A percentile compares a stretch with the other conserved stretches of the same genome.
phyloP scores from a whole-genome alignment of 306 rosid species.

The Quercus wislizeni region DNA sequence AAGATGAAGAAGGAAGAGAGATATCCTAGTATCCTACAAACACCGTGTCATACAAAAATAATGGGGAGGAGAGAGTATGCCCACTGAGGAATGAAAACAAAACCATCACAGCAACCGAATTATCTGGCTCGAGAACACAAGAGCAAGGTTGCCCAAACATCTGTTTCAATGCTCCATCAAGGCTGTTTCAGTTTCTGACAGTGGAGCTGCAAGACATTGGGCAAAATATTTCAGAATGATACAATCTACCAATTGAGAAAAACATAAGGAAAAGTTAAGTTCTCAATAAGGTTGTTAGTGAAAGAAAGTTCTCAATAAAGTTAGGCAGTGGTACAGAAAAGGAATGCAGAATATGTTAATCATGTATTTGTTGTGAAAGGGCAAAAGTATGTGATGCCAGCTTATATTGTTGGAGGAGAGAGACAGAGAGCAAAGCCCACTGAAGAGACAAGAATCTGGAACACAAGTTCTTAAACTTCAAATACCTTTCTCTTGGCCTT shows the following conservation, averaged over 20 bases:
- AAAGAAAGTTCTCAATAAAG: background rate
- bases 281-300: background rate
- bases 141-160: slow-evolving; percentile 22
- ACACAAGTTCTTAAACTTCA: background rate
- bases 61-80: slow-evolving; percentile 29
- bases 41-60: slow-evolving; percentile 41
- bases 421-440: background rate
- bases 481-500: background rate
- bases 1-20: slow-evolving; percentile 19
- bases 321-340: background rate
- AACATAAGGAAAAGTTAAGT: background rate
- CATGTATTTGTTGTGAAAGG: background rate
- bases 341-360: background rate
- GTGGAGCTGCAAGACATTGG: slow-evolving; percentile 72
- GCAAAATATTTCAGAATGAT: slow-evolving; percentile 21
- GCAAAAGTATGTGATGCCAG: background rate
- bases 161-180: slow-evolving; percentile 80
- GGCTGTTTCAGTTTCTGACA: slow-evolving; percentile 92
- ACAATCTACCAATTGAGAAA: background rate
- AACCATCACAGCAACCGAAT: slow-evolving; percentile 27
- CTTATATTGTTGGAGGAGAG: background rate
- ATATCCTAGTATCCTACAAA: slow-evolving; percentile 36
- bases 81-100: slow-evolving; percentile 29
- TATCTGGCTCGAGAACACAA: slow-evolving; percentile 6
- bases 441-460: background rate